Conservation (phyloP, 2,329 filamentous ascomycete species). For the Fusarium chlamydosporum region DNA sequence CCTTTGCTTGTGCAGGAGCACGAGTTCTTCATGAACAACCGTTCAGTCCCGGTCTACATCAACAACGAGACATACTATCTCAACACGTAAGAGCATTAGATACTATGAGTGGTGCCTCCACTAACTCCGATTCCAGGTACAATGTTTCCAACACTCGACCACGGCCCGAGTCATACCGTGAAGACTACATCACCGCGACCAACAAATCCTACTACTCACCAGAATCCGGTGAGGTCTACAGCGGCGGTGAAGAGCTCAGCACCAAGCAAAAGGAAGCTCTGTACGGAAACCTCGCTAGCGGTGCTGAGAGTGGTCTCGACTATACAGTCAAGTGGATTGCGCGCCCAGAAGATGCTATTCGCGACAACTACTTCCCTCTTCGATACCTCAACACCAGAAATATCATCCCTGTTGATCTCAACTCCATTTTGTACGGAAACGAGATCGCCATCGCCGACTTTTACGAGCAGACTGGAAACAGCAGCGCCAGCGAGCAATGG, state of each 20-base stretch:
- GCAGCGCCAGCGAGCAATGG: slow-evolving; percentile 65
- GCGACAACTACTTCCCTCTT: slow-evolving; percentile 74
- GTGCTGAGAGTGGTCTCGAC: slow-evolving; percentile 77
- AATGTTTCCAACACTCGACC: slow-evolving; percentile 75
- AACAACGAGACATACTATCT: slow-evolving; percentile 66
- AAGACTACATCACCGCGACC: slow-evolving; percentile 76
- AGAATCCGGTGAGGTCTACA: slow-evolving; percentile 69
- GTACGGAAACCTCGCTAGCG: slow-evolving; percentile 74
- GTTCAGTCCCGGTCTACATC: slow-evolving; percentile 67
- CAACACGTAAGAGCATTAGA: slow-evolving; percentile 62
- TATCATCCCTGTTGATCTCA: slow-evolving; percentile 75
- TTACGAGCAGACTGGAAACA: slow-evolving; percentile 65
- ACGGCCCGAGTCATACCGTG: slow-evolving; percentile 75
- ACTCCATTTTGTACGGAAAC: slow-evolving; percentile 77
- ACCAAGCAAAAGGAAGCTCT: slow-evolving; percentile 65
- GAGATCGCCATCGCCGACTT: slow-evolving; percentile 72
- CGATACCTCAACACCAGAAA: slow-evolving; percentile 72
- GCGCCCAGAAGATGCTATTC: slow-evolving; percentile 69
- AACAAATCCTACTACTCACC: slow-evolving; percentile 73
- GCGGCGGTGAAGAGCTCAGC: slow-evolving; percentile 64
- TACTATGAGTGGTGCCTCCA: neutral
- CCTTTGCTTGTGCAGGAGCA: slow-evolving; percentile 75
- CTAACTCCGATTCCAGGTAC: slow-evolving; percentile 59
- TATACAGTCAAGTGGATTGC: slow-evolving; percentile 72
- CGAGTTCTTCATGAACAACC: slow-evolving; percentile 73